phyloP scores from a whole-genome alignment of 1,139 yeast genomes.

The Taphrina wiesneri region DNA sequence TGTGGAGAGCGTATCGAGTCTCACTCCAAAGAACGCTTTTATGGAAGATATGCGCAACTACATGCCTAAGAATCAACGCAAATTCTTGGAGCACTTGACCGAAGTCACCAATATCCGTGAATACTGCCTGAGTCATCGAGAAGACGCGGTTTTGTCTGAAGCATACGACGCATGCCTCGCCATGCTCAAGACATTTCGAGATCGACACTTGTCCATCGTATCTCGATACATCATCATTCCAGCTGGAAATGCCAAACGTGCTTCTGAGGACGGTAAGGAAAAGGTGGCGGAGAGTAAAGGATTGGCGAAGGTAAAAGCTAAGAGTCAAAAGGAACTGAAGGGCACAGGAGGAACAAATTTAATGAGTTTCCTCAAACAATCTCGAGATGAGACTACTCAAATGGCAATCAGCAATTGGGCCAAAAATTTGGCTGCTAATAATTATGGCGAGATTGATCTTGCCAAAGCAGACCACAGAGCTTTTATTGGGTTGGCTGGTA shows the following conservation, averaged over 20 bases:
- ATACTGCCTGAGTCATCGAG: slow-evolving; percentile 59
- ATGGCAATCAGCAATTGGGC: slow-evolving; percentile 93
- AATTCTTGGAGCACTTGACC: slow-evolving; percentile 64
- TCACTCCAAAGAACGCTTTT: slow-evolving; percentile 54
- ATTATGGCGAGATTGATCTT: slow-evolving; percentile 21
- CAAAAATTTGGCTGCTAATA: slow-evolving; percentile 52
- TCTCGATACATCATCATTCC: slow-evolving; percentile 81
- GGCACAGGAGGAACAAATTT: slow-evolving; percentile 96
- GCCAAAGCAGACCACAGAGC: slow-evolving; percentile 23
- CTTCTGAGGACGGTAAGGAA: slow-evolving; percentile 53
- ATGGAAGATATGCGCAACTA: slow-evolving; percentile 80
- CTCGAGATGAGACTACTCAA: slow-evolving; percentile 93
- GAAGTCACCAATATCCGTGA: slow-evolving; percentile 62
- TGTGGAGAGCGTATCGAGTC: slow-evolving; percentile 47
- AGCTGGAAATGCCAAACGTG: slow-evolving; percentile 51
- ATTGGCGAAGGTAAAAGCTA: slow-evolving; percentile 42
- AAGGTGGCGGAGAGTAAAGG: slow-evolving; percentile 41
- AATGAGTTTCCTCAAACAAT: slow-evolving; percentile 87
- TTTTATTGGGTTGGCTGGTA: slow-evolving; percentile 24
- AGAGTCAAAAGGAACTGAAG: slow-evolving; percentile 56
- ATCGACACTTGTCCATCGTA: slow-evolving; percentile 88
- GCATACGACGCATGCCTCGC: slow-evolving; percentile 90
- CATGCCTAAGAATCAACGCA: slow-evolving; percentile 85
- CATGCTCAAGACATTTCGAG: slow-evolving; percentile 83
- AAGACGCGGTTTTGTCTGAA: slow-evolving; percentile 52